Evolutionary conservation across 495 filamentous ascomycete genomes (phyloP).

Genomic region (Peziza echinospora): DNA sequence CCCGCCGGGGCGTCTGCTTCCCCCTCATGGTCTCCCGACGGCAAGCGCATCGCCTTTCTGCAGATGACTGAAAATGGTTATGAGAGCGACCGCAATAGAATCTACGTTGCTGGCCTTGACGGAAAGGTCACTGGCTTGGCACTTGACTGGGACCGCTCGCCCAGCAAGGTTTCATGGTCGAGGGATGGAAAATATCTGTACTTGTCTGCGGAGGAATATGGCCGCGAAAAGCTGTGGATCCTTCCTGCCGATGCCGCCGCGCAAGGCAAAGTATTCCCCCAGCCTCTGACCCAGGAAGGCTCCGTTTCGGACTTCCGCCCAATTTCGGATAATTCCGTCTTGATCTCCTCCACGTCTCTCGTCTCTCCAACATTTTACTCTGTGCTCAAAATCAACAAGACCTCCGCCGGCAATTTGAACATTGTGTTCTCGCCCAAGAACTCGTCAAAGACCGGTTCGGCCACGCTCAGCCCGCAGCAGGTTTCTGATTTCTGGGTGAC

Average conservation of each 20-base stretch:
- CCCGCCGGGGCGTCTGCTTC: constrained; percentile 50
- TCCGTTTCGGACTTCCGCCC: constrained; percentile 36
- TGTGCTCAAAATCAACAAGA: constrained; percentile 2
- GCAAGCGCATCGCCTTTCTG: constrained; percentile 53
- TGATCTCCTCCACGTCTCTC: constrained; percentile 42
- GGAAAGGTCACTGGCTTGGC: constrained; percentile 24
- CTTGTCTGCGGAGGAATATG: constrained; percentile 44
- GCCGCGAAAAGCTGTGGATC: constrained; percentile 40
- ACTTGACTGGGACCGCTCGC: constrained; percentile 46
- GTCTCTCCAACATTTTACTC: constrained; percentile 21
- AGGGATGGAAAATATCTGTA: constrained; percentile 41
- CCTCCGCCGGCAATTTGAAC: constrained; percentile 45
- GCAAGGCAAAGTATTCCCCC: constrained; percentile 32
- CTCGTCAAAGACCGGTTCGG: constrained; percentile 32
- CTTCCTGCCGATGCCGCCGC: constrained; percentile 32
- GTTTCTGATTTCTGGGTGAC: constrained; percentile 52
- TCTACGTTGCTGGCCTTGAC: constrained; percentile 26
- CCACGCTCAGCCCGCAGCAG: constrained; percentile 40
- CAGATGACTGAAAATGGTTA: constrained; percentile 64
- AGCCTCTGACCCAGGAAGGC: constrained; percentile 36
- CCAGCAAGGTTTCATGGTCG: constrained; percentile 42
- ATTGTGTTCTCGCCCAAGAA: constrained; percentile 45
- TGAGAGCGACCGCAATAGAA: constrained; percentile 68
- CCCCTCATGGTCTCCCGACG: constrained; percentile 57
- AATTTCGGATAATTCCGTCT: constrained; percentile 33